Percentiles rank a stretch among this genome's conserved stretches.
Evolutionary conservation across 192 early-diverging fungal species (phyloP).

Genomic region (Mortierella hygrophila): DNA sequence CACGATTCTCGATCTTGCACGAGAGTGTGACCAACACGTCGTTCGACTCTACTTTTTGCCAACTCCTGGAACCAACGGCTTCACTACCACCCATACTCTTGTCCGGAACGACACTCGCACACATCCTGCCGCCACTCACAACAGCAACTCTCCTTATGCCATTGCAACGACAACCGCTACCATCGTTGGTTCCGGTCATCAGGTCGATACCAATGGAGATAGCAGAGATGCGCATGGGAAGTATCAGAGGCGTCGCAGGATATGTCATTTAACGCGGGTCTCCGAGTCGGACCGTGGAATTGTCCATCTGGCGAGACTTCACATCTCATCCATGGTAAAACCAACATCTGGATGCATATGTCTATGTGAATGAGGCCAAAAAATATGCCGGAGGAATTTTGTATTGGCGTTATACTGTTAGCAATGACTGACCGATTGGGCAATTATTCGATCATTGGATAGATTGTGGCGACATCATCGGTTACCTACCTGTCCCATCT

Average conservation of each 20-base stretch:
- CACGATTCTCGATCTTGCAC: slow-evolving; percentile 31
- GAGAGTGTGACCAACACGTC: slow-evolving; percentile 32
- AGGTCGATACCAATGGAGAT: too few relatives aligned
- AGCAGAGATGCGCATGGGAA: neutral
- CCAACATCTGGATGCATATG: neutral
- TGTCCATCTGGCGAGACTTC: slow-evolving; percentile 38
- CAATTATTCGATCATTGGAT: neutral
- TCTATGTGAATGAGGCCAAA: neutral
- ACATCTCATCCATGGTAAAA: slow-evolving; percentile 42
- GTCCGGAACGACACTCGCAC: slow-evolving; percentile 11
- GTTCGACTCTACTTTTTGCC: slow-evolving; percentile 53
- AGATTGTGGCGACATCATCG: slow-evolving; percentile 46
- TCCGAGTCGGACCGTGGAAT: slow-evolving; percentile 44
- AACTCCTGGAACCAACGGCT: slow-evolving; percentile 44
- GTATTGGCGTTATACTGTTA: neutral
- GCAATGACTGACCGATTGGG: too few relatives aligned
- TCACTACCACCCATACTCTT: slow-evolving; percentile 48
- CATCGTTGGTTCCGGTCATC: neutral
- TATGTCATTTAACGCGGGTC: slow-evolving; percentile 31
- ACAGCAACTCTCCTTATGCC: neutral
- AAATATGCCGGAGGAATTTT: neutral
- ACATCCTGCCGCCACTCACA: neutral
- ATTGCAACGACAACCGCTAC: neutral
- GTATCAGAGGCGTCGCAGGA: neutral
- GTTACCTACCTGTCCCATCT: slow-evolving; percentile 38